Percentiles rank a stretch among this genome's conserved stretches.
These are phyloP conservation scores for Yarrowia deformans DNA, from an alignment of 805 yeast species.

Conservation along the genomic window DNA sequence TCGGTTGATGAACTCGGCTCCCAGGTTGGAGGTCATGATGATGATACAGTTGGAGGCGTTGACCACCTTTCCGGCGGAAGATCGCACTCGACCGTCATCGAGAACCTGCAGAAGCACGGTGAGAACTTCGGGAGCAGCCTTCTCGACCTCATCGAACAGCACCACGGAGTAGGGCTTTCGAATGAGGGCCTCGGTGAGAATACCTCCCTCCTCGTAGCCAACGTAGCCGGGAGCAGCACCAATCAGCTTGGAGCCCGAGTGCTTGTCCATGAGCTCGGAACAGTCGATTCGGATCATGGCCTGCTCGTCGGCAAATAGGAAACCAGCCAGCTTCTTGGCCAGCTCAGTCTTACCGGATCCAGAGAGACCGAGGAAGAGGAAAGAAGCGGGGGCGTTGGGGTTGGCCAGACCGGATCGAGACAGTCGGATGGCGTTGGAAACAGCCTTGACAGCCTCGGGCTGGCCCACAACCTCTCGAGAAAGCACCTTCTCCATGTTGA, in stretches of 20 bases:
- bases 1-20: constrained; percentile 86
- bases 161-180: constrained; percentile 96
- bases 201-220: constrained; percentile 98
- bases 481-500: constrained; percentile 90
- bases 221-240: constrained; percentile 98
- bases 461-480: constrained; percentile 91
- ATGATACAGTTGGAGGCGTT: constrained; percentile 92
- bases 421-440: constrained; percentile 91
- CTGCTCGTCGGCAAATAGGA: constrained; percentile 92
- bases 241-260: constrained; percentile 90
- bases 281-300: constrained; percentile 98
- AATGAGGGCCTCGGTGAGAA: constrained; percentile 88
- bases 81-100: constrained; percentile 96
- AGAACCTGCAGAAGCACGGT: constrained; percentile 89
- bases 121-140: constrained; percentile 97
- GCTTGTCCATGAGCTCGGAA: constrained; percentile 93
- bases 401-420: constrained; percentile 94
- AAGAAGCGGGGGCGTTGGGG: constrained; percentile 96
- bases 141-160: constrained; percentile 95
- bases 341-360: constrained; percentile 99
- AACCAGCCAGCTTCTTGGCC: constrained; percentile 96
- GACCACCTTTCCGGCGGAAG: constrained; percentile 91
- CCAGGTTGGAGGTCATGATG: constrained; percentile 96
- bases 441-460: constrained; percentile 94
- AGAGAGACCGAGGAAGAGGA: constrained; percentile 90